A percentile compares a stretch with the other conserved stretches of the same genome.
These are phyloP conservation scores for Cercospora zeae-maydis DNA, from an alignment of 2,329 filamentous ascomycete species.

Conservation along the genomic window DNA sequence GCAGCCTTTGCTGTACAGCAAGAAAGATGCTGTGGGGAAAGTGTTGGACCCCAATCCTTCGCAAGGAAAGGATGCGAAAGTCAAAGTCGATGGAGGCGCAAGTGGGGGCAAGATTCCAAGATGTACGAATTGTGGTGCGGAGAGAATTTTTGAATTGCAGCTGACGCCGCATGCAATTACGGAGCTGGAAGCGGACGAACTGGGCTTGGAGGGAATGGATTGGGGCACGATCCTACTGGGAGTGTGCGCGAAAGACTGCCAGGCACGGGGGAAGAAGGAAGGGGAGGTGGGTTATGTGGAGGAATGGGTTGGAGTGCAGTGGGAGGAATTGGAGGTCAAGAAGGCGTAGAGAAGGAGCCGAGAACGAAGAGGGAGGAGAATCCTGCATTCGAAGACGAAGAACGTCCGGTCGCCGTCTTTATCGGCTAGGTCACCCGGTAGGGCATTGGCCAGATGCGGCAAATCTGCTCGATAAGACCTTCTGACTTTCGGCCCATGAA, in stretches of 20 bases:
- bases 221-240: conserved; percentile 92
- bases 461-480: too few species aligned
- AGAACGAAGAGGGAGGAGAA: too few species aligned
- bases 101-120: conserved; percentile 57
- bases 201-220: conserved; percentile 78
- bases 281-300: conserved; percentile 76
- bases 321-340: conserved; percentile 66
- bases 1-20: conserved; percentile 69
- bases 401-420: too few species aligned
- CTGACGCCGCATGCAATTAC: conserved; percentile 86
- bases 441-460: too few species aligned
- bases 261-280: conserved; percentile 53
- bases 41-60: conserved; percentile 46
- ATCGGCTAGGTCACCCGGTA: too few species aligned
- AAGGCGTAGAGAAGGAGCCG: neutral
- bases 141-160: conserved; percentile 85
- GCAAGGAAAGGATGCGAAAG: conserved; percentile 12
- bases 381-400: too few species aligned
- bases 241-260: conserved; percentile 78
- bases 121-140: conserved; percentile 71
- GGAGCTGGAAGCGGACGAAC: conserved; percentile 74
- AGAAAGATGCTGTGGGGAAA: conserved; percentile 69
- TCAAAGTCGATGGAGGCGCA: conserved; percentile 8
- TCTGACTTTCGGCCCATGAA: too few species aligned
- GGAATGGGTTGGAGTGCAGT: conserved; percentile 98